Base-by-base conservation (phyloP, 2,329 filamentous ascomycete species). In the Venturia oleaginea region DNA sequence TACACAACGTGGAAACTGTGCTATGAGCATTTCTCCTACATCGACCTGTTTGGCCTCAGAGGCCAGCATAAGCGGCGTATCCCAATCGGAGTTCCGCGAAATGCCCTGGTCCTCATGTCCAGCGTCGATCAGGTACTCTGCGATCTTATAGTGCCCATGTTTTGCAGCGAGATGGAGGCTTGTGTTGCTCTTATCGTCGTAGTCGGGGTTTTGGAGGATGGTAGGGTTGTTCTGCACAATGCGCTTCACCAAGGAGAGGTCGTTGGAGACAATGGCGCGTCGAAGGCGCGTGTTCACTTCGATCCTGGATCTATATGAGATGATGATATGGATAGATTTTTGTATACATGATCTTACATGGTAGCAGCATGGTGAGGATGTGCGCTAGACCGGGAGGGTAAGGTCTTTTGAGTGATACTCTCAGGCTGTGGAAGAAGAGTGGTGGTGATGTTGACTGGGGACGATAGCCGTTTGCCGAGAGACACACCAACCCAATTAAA, bases 1-100 rank as follows among this genome's bases (percentile, higher is more conserved):
- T 60, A 93, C 86, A 67, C 81, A 85, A 15, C 78, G 74, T 0
- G 87, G 84, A 70, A 89, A 86, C 22, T 80, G 73, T 66, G 86
- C 82, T 71, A 86, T 86, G 5, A 96, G 82, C 42, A 90, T 79
- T 67, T 88, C 85, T 17, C 91, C 90, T 27, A 90, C 84, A 61
- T 90, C 87, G 68, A 88, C 86, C 70, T 91, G 88, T 17, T 88
- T 88, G 1, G 81, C 81, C 7, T 77, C 78, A 0, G 89, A 85
- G 13, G 91, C 91, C 2, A 94, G 81, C 84, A 93, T 92, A 60
- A 96, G 80, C 0, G 91, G 87, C 0, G 91, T 95, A 71, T 93
- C 87, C 71, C 90, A 85, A 67, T 87, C 82, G 70, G 91, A 88
- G 74, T 95, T 96, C 67, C 91, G 82, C 15, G 88, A 88, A 37